phyloP scores from a whole-genome alignment of 495 filamentous ascomycete species.

The Chaetomidium leptoderma region DNA sequence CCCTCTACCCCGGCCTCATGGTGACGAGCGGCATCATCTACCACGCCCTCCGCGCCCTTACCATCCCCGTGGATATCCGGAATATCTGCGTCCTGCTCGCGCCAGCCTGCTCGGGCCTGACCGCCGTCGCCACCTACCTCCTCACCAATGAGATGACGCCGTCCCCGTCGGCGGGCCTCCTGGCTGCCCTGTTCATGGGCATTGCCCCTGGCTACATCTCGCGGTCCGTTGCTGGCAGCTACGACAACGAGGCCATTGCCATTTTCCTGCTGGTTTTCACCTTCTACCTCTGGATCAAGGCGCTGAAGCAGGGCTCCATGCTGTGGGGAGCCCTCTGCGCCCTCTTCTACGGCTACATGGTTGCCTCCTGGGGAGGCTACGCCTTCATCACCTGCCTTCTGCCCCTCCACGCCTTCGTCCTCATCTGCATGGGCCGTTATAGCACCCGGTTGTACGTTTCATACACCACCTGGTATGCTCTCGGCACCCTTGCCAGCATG shows the following conservation, averaged over 20 bases:
- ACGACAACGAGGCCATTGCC: constrained; percentile 99
- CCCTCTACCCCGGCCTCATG: constrained; percentile 97
- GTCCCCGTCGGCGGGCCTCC: constrained; percentile 87
- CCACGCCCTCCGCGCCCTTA: constrained; percentile 84
- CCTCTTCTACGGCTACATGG: constrained; percentile 99
- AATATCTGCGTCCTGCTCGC: constrained; percentile 98
- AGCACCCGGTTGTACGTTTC: constrained; percentile 91
- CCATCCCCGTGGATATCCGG: constrained; percentile 95
- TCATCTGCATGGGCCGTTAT: constrained; percentile 95
- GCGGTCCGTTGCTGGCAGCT: constrained; percentile 94
- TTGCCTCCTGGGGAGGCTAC: constrained; percentile 98
- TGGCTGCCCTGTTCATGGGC: constrained; percentile 95
- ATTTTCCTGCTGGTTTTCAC: constrained; percentile 98
- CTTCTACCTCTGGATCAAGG: constrained; percentile 99
- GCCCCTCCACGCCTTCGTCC: constrained; percentile 90
- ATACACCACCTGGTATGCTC: constrained; percentile 96
- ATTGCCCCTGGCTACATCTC: constrained; percentile 98
- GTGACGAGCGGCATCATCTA: constrained; percentile 97
- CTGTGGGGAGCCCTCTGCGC: constrained; percentile 95
- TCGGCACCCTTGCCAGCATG: constrained; percentile 97
- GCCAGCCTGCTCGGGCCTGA: constrained; percentile 92
- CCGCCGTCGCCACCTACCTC: constrained; percentile 89
- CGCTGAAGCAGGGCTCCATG: constrained; percentile 89
- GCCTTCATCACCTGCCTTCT: constrained; percentile 99
- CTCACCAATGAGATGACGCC: constrained; percentile 94